These are phyloP conservation scores for Kwoniella botswanensis DNA, from an alignment of 768 basidiomycete species.

Conservation along the genomic window DNA sequence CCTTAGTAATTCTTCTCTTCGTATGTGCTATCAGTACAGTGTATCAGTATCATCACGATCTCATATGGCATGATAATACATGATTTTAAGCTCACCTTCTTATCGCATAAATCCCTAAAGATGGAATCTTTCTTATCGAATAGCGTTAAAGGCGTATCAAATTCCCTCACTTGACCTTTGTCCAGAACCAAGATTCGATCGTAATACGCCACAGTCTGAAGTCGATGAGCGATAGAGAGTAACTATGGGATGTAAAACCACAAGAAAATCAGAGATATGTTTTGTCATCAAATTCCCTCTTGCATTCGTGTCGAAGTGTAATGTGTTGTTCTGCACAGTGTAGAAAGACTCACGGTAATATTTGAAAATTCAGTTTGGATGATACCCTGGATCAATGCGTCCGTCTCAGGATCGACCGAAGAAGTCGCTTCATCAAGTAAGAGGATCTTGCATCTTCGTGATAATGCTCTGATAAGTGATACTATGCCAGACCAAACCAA, in stretches of 20 bases:
- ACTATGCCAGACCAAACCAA: slow-evolving; percentile 45
- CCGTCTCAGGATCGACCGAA: slow-evolving; percentile 65
- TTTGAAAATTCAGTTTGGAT: slow-evolving; percentile 67
- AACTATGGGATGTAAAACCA: slow-evolving; percentile 23
- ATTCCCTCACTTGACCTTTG: slow-evolving; percentile 20
- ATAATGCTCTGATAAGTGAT: slow-evolving; percentile 68
- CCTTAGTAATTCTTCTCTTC: slow-evolving; percentile 9
- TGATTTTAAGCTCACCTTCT: slow-evolving; percentile 23
- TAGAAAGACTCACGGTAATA: slow-evolving; percentile 35
- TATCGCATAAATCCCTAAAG: slow-evolving; percentile 34
- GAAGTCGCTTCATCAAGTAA: slow-evolving; percentile 64
- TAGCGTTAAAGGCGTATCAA: slow-evolving; percentile 30
- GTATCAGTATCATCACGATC: too few relatives aligned
- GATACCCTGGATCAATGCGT: slow-evolving; percentile 67
- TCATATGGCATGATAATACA: too few relatives aligned
- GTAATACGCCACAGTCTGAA: slow-evolving; percentile 56
- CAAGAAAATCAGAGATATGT: not conserved
- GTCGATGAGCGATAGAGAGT: slow-evolving; percentile 47
- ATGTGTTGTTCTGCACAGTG: not conserved
- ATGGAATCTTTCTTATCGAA: slow-evolving; percentile 23
- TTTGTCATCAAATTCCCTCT: too few relatives aligned
- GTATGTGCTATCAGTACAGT: slow-evolving; percentile 4
- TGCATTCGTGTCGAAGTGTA: not conserved
- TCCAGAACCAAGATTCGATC: slow-evolving; percentile 54
- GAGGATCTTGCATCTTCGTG: slow-evolving; percentile 68